Conservation (phyloP, 1,284 basidiomycete genomes). For the Phenoliferia sp. region DNA sequence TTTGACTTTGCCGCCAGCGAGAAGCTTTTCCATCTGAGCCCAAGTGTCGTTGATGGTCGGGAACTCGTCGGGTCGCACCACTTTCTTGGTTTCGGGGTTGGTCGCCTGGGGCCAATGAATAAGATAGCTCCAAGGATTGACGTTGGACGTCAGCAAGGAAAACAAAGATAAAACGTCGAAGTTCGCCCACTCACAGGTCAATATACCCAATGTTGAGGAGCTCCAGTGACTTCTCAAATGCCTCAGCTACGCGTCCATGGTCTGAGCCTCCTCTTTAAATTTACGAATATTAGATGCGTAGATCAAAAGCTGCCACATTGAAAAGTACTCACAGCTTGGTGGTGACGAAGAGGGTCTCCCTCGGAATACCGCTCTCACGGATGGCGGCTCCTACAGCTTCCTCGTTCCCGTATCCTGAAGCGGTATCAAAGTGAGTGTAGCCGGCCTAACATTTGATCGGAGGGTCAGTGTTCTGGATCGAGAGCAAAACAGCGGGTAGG, state of each 20-base stretch:
- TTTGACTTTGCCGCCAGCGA: conserved; percentile 39
- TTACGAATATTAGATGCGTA: neutral
- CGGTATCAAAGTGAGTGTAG: conserved; percentile 8
- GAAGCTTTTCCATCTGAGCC: conserved; percentile 70
- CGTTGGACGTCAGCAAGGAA: neutral
- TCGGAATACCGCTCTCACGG: conserved; percentile 64
- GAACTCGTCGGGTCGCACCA: conserved; percentile 37
- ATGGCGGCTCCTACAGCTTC: conserved; percentile 74
- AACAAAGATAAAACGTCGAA: neutral
- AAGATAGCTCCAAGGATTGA: conserved; percentile 37
- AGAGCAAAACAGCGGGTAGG: neutral
- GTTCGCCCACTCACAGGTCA: conserved; percentile 51
- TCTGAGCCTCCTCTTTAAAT: neutral
- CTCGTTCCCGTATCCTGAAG: conserved; percentile 48
- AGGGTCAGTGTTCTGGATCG: neutral
- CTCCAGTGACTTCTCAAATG: conserved; percentile 63
- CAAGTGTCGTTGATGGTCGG: conserved; percentile 61
- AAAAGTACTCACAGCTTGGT: conserved; percentile 55
- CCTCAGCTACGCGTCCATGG: conserved; percentile 49
- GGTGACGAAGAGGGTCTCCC: conserved; percentile 74
- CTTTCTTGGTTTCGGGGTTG: conserved; percentile 42
- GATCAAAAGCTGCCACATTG: conserved; percentile 32
- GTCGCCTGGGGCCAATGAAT: conserved; percentile 47
- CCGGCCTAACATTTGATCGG: neutral
- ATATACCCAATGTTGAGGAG: conserved; percentile 72